These are phyloP conservation scores for Auxenochlorella protothecoides DNA, from an alignment of 139 green algal genomes.

Conservation along the genomic window DNA sequence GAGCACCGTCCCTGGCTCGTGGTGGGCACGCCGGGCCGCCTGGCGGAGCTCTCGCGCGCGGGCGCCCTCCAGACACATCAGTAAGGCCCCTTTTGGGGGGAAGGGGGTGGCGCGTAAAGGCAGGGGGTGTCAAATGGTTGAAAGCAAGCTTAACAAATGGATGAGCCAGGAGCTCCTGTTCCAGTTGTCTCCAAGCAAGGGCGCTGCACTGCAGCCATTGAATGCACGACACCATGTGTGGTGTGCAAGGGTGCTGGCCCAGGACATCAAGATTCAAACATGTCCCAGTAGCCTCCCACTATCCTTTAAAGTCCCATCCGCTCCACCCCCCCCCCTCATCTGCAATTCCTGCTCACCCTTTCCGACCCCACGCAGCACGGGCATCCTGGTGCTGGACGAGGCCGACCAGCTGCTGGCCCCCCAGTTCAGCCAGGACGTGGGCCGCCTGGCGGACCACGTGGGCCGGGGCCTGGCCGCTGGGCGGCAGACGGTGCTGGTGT, in stretches of 20 bases:
- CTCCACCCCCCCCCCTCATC: not conserved
- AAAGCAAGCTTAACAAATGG: too few species aligned
- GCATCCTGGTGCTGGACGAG: conserved; percentile 61
- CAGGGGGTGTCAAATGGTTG: too few species aligned
- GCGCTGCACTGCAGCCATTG: too few species aligned
- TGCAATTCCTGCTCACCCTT: not conserved
- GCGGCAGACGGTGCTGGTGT: conserved; percentile 68
- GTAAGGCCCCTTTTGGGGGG: too few species aligned
- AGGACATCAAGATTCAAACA: too few species aligned
- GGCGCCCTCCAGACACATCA: conserved; percentile 41
- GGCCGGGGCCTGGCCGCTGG: conserved; percentile 32
- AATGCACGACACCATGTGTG: too few species aligned
- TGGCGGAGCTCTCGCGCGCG: conserved; percentile 67
- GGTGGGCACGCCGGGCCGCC: conserved; percentile 86
- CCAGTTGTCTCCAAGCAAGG: too few species aligned
- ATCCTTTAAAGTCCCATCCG: not conserved
- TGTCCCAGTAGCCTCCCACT: not conserved
- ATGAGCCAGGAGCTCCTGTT: too few species aligned
- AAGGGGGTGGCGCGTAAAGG: too few species aligned
- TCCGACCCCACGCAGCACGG: conserved; percentile 27
- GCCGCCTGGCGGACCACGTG: conserved; percentile 30
- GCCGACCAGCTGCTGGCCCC: conserved; percentile 76
- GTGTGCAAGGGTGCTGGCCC: too few species aligned
- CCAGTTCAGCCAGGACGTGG: conserved; percentile 73
- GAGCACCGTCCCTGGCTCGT: conserved; percentile 73